Evolutionary conservation across 129 eudicot genomes (phyloP).

Genomic region (Flaveria sonorensis): DNA sequence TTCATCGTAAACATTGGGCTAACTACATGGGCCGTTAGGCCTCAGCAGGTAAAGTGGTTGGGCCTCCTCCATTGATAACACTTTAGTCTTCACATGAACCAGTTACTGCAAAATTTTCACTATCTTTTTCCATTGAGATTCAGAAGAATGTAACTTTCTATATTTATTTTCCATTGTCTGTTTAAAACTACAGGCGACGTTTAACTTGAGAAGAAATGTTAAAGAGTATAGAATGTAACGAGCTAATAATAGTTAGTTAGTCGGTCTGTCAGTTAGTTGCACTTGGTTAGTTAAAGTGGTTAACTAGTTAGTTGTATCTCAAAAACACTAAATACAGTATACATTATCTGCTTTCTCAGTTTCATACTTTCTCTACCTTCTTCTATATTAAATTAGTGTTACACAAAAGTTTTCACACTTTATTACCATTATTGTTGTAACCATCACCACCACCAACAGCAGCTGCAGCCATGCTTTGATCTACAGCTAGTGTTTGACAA

Average conservation of each 20-base stretch:
- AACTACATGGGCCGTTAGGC: not conserved
- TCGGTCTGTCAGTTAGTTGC: not conserved
- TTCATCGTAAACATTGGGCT: not conserved
- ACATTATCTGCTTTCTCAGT: not conserved
- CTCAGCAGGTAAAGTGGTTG: not conserved
- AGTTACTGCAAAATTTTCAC: not conserved
- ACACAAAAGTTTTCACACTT: constrained; percentile 9
- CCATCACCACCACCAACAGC: not conserved
- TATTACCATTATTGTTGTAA: constrained; percentile 29
- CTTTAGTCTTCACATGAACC: not conserved
- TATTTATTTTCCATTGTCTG: not conserved
- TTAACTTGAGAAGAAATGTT: not conserved
- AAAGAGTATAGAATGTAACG: not conserved
- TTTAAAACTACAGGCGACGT: not conserved
- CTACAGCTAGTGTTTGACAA: constrained; percentile 89
- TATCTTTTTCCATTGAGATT: no score
- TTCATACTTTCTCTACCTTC: not conserved
- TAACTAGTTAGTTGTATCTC: not conserved
- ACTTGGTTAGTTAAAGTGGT: not conserved
- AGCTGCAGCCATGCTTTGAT: constrained; percentile 53
- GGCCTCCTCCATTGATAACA: not conserved
- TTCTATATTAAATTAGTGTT: not conserved
- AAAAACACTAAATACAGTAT: not conserved
- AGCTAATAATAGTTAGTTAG: not conserved
- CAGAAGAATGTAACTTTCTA: no score